Conservation (phyloP, 2,329 filamentous ascomycete species). For the Elsinoe ampelina region DNA sequence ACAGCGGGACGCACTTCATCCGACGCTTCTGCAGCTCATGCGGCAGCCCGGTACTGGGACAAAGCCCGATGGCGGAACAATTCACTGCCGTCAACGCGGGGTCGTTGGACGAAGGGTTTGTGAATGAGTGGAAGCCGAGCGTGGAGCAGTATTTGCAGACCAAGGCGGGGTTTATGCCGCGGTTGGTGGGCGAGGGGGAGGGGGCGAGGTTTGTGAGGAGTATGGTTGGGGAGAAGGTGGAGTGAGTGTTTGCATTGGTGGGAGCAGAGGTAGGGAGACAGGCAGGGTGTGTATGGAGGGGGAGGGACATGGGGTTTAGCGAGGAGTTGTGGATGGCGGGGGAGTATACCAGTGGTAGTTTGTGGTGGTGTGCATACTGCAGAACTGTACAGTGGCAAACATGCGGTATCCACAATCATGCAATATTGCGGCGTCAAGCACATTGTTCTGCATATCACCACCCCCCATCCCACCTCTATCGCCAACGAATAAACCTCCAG, state of each 20-base stretch:
- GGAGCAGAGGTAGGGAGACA: not conserved
- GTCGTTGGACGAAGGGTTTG: not conserved
- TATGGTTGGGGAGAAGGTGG: conserved; percentile 1
- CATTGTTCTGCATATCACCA: not conserved
- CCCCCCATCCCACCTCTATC: not conserved
- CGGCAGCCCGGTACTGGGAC: not conserved
- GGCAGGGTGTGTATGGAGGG: not conserved
- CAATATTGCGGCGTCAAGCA: conserved; percentile 11
- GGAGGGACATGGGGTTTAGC: conserved; percentile 1
- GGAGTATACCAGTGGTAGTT: not conserved
- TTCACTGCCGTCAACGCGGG: conserved; percentile 4
- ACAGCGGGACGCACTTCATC: conserved; percentile 5
- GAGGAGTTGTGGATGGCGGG: not conserved
- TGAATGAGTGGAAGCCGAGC: conserved; percentile 7
- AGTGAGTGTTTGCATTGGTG: not conserved
- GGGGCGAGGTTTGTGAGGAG: conserved; percentile 10
- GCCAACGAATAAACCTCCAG: not conserved
- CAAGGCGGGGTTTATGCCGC: conserved; percentile 6
- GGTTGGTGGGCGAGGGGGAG: not conserved
- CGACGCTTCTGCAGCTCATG: conserved; percentile 4
- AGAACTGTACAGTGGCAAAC: not conserved
- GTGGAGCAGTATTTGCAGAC: conserved; percentile 11
- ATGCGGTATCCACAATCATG: not conserved
- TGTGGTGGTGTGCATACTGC: not conserved
- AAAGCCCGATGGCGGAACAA: not conserved